phyloP scores from a whole-genome alignment of 2,329 filamentous ascomycete genomes.

The Dendryphion nanum region DNA sequence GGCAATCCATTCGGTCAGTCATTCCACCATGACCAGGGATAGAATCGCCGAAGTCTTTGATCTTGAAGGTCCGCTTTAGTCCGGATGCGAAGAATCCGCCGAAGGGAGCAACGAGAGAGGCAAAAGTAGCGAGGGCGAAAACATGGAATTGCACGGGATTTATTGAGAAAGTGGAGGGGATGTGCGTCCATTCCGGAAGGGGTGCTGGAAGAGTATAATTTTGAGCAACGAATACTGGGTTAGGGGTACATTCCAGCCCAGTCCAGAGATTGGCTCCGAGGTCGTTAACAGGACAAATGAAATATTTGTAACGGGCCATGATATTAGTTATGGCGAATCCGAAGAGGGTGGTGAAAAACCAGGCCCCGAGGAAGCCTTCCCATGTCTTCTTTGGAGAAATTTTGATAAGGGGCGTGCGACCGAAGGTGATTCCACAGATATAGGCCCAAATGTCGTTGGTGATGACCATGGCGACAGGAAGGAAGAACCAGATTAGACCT shows the following conservation, averaged over 20 bases:
- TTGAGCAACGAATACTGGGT: slow-evolving; percentile 83
- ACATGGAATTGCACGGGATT: slow-evolving; percentile 94
- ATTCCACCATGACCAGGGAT: slow-evolving; percentile 98
- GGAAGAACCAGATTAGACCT: slow-evolving; percentile 99
- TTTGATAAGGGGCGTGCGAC: slow-evolving; percentile 94
- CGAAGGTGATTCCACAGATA: slow-evolving; percentile 95
- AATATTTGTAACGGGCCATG: slow-evolving; percentile 90
- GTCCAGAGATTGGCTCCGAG: slow-evolving; percentile 91
- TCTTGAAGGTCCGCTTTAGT: slow-evolving; percentile 97
- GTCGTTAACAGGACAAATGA: slow-evolving; percentile 96
- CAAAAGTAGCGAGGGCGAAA: slow-evolving; percentile 85
- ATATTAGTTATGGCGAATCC: slow-evolving; percentile 79
- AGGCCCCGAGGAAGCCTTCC: slow-evolving; percentile 93
- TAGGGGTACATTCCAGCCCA: slow-evolving; percentile 83
- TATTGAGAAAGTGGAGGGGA: slow-evolving; percentile 70
- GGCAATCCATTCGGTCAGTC: slow-evolving; percentile 98
- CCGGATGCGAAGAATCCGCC: slow-evolving; percentile 98
- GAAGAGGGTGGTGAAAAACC: slow-evolving; percentile 90
- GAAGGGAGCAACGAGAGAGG: slow-evolving; percentile 94
- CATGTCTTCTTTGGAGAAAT: slow-evolving; percentile 99
- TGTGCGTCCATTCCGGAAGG: slow-evolving; percentile 64
- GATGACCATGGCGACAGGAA: slow-evolving; percentile 91
- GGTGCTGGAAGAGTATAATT: slow-evolving; percentile 64
- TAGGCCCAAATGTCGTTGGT: slow-evolving; percentile 99
- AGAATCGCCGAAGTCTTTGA: slow-evolving; percentile 98